Base-by-base conservation (phyloP, 2,329 filamentous ascomycete species). In the Stachybotrys elegans region DNA sequence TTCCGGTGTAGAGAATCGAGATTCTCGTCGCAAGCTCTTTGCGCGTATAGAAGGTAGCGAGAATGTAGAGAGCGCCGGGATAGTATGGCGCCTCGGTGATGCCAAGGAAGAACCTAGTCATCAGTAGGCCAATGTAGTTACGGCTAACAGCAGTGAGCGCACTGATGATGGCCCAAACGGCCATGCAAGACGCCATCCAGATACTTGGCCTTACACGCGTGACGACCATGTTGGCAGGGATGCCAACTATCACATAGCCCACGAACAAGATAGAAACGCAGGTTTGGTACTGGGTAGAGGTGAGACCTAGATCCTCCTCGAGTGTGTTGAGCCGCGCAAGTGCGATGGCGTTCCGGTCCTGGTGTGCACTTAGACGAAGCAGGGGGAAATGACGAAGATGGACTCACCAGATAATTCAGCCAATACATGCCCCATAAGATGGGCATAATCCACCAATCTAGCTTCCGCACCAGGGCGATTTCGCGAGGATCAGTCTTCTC, bases 1-100 rank as follows among this genome's bases (percentile, higher is more conserved):
- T 79, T 0, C 81, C 84, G 1, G 79, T 79, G 44, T 73, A 66
- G 1, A 66, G 67, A 11, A 83, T 69, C 9, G 79, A 76, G 32
- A 79, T 83, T 12, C 81, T 69, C 13, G 82, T 68, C 5, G 75
- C 78, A 1, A 84, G 63, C 55, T 84, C 83, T 51, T 78, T 78
- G 20, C 81, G 71, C 0, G 80, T 86, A 53, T 87, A 86, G 45
- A 76, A 76, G 0, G 73, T 57, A 0, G 73, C 46, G 34, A 58
- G 44, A 34, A 78, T 48, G 45, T 73, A 75, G 1, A 76, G 68
- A 0, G 70, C 67, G 0, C 72, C 71, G 1, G 71, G 67, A 42
- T 73, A 75, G 58, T 75, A 77, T 0, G 72, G 74, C 1, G 73
- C 73, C 55, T 78, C 75, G 12, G 58, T 59, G 27, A 70, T 62